Evolutionary conservation across 2,329 filamentous ascomycete genomes (phyloP).

Genomic region (Aspergillus flavus): DNA sequence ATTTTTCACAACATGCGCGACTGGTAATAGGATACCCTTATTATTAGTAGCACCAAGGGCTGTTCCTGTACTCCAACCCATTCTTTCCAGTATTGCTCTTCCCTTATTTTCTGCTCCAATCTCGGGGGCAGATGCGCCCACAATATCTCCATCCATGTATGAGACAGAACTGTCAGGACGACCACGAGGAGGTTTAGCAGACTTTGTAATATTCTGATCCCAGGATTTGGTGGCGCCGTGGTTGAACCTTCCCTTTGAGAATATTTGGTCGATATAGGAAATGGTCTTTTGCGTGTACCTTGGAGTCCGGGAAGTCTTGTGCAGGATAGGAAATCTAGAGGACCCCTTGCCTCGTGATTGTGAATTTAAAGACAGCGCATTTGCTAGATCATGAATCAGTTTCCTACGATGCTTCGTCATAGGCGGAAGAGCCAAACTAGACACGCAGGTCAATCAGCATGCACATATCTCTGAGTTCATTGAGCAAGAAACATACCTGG

Average conservation of each 20-base stretch:
- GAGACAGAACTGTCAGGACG: conserved; percentile 52
- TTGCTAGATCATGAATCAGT: conserved; percentile 76
- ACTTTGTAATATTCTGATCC: conserved; percentile 24
- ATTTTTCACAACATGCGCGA: conserved; percentile 84
- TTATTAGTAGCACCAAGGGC: conserved; percentile 80
- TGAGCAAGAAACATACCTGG: conserved; percentile 57
- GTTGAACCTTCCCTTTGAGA: conserved; percentile 39
- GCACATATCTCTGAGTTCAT: background rate
- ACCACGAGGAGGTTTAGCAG: conserved; percentile 34
- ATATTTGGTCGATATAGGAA: conserved; percentile 44
- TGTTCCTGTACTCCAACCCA: conserved; percentile 92
- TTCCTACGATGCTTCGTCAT: conserved; percentile 81
- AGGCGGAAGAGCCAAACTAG: conserved; percentile 73
- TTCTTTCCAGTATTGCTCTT: conserved; percentile 87
- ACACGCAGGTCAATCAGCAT: background rate
- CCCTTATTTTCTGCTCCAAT: conserved; percentile 82
- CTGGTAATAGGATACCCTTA: conserved; percentile 83
- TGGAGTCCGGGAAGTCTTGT: conserved; percentile 70
- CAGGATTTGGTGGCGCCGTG: conserved; percentile 29
- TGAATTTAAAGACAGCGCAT: conserved; percentile 75
- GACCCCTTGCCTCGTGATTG: conserved; percentile 77
- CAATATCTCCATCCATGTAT: conserved; percentile 83
- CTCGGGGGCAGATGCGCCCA: conserved; percentile 82
- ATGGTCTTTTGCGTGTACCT: conserved; percentile 61
- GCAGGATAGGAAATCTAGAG: conserved; percentile 74